Conservation (phyloP, 2,329 filamentous ascomycete species). For the Diaporthe destruens region DNA sequence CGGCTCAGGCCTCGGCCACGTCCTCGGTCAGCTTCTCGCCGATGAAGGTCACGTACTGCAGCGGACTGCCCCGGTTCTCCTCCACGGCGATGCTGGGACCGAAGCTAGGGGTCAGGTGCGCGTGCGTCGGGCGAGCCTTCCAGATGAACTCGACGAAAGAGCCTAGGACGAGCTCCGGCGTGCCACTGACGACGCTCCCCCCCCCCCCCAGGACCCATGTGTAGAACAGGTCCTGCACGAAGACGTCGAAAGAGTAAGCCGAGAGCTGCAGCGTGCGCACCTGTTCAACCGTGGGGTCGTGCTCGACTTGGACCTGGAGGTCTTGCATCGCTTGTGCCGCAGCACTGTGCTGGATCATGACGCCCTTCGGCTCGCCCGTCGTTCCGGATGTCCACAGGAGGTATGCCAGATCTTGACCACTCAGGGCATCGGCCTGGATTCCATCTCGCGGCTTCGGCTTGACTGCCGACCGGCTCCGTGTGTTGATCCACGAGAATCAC, state of each 20-base stretch:
- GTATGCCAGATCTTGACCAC: constrained; percentile 47
- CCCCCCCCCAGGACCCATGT: constrained; percentile 72
- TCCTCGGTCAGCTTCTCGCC: constrained; percentile 52
- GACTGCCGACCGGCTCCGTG: constrained; percentile 27
- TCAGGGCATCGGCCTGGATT: constrained; percentile 10
- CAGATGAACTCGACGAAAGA: constrained; percentile 54
- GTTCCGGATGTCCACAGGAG: constrained; percentile 52
- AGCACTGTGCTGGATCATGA: constrained; percentile 51
- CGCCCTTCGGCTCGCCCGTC: constrained; percentile 52
- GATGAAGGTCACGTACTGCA: constrained; percentile 49
- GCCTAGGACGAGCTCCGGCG: constrained; percentile 66
- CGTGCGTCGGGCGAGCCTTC: constrained; percentile 30
- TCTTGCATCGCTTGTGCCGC: constrained; percentile 53
- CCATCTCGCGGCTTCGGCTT: constrained; percentile 34
- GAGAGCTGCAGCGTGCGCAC: constrained; percentile 35
- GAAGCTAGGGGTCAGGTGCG: constrained; percentile 33
- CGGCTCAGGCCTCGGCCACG: constrained; percentile 52
- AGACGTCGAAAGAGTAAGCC: constrained; percentile 43
- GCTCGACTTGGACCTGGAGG: constrained; percentile 51
- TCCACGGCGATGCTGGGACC: constrained; percentile 44
- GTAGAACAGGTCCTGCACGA: constrained; percentile 74
- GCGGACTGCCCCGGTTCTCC: constrained; percentile 24
- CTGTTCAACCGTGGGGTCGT: constrained; percentile 43
- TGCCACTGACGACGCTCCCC: constrained; percentile 69
- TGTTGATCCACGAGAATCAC: constrained; percentile 49